Conservation (phyloP, 768 basidiomycete genomes). For the Suillus placidus region DNA sequence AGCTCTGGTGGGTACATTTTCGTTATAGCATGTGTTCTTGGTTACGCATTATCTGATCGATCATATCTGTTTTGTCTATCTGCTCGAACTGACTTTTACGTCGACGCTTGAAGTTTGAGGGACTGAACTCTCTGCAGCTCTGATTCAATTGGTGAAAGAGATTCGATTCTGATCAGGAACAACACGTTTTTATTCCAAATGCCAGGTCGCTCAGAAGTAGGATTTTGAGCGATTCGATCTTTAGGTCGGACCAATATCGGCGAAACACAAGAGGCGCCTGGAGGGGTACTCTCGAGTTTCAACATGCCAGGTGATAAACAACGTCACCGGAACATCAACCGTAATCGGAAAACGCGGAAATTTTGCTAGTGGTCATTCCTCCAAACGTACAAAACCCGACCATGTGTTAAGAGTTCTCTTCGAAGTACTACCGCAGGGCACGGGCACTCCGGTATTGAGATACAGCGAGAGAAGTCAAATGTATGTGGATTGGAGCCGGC, state of each 20-base stretch:
- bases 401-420: conserved; percentile 16
- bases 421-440: conserved; percentile 32
- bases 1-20: conserved; percentile 32
- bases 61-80: neutral
- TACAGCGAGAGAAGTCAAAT: conserved; percentile 33
- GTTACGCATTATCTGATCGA: neutral
- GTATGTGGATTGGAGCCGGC: conserved; percentile 37
- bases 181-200: neutral
- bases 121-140: no score
- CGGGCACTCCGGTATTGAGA: conserved; percentile 38
- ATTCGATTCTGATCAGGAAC: neutral
- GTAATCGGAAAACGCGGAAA: conserved; percentile 39
- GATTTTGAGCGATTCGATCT: no score
- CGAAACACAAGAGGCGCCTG: conserved; percentile 26
- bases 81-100: neutral
- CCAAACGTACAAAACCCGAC: conserved; percentile 38
- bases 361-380: conserved; percentile 22
- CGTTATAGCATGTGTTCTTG: neutral
- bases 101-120: no score
- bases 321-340: conserved; percentile 36
- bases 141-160: no score
- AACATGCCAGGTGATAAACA: neutral
- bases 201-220: neutral
- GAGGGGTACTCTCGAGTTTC: conserved; percentile 28
- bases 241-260: conserved; percentile 19